Base-by-base conservation (phyloP, 1,139 yeast species). In the Candida tropicalis region DNA sequence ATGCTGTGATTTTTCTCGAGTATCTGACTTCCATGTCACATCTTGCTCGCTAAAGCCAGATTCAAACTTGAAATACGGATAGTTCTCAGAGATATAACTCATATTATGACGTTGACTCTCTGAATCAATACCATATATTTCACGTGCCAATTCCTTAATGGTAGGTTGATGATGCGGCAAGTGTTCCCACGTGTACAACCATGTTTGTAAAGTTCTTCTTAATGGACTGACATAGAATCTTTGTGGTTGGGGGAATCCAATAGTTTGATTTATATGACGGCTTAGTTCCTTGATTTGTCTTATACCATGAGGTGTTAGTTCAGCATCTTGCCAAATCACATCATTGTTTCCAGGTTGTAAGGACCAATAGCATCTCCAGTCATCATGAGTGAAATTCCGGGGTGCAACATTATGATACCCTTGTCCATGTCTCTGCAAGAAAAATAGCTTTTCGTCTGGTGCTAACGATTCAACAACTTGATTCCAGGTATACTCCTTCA, bases 371-470 rank as follows among this genome's bases (percentile, higher is more conserved):
- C 76, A 70, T 5, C 41, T 43, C 75, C 75, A 70, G 3, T 62
- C 62, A 24, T 49, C 39, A 39, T 55, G 63, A 1, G 31, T 17
- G 15, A 37, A 41, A n/a, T 35, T 16, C 10, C 32, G 12, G n/a
- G 42, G 44, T 0, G 68, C 73, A 17, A 62, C 57, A 43, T 71
- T 71, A 46, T 71, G 76, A 48, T 51, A 66, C 1, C 74, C 76
- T 53, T 70, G 67, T 6, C 73, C 75, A 44, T 71, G 77, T 48
- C 77, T 60, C 36, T 68, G 74, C 11, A 68, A 50, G 28, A 66
- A 66, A 12, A 71, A 49, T n/a, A 70, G 51, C 45, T 70, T 70
- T 11, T 44, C 49, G 41, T 51, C 49, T 5, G 51, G 36, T 4
- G 47, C 16, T 17, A 45, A 41, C 2, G 18, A 12, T 10, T 32